Conservation (phyloP, 2,329 filamentous ascomycete species). For the Fusarium abutilonis region DNA sequence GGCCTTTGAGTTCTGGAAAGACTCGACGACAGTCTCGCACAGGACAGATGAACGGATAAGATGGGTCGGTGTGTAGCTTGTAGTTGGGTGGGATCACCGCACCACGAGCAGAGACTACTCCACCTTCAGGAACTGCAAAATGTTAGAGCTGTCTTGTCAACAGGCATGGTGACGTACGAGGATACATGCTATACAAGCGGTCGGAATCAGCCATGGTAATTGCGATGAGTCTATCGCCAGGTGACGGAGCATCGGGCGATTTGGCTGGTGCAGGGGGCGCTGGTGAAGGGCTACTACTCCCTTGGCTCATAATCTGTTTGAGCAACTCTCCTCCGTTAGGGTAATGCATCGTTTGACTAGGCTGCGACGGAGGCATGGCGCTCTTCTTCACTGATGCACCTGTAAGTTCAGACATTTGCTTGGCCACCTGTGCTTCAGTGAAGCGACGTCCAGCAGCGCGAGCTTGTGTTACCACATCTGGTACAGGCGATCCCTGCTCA, state of each 20-base stretch:
- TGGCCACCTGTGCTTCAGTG: slow-evolving; percentile 35
- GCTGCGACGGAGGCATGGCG: slow-evolving; percentile 9
- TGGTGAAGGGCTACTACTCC: slow-evolving; percentile 8
- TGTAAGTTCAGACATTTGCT: slow-evolving; percentile 17
- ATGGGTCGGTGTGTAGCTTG: slow-evolving; percentile 37
- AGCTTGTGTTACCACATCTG: background rate
- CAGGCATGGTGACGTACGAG: slow-evolving; percentile 14
- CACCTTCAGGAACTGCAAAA: slow-evolving; percentile 20
- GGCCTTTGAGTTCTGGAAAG: slow-evolving; percentile 37
- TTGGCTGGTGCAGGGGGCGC: background rate
- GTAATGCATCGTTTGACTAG: slow-evolving; percentile 12
- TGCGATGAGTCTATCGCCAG: slow-evolving; percentile 16
- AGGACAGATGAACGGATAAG: slow-evolving; percentile 50
- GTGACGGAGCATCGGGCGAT: background rate
- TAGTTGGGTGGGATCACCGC: slow-evolving; percentile 50
- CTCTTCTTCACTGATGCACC: slow-evolving; percentile 12
- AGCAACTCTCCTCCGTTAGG: slow-evolving; percentile 28
- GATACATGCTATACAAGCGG: slow-evolving; percentile 30
- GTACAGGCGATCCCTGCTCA: background rate
- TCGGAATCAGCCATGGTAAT: slow-evolving; percentile 32
- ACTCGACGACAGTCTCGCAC: slow-evolving; percentile 50
- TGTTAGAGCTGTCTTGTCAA: slow-evolving; percentile 9
- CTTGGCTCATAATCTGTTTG: slow-evolving; percentile 21
- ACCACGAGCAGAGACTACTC: slow-evolving; percentile 37
- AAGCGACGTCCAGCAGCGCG: slow-evolving; percentile 30